Percentiles rank a stretch among this genome's conserved stretches.
These are phyloP conservation scores for Solanum pennellii DNA, from an alignment of 257 asterid species.

Conservation along the genomic window DNA sequence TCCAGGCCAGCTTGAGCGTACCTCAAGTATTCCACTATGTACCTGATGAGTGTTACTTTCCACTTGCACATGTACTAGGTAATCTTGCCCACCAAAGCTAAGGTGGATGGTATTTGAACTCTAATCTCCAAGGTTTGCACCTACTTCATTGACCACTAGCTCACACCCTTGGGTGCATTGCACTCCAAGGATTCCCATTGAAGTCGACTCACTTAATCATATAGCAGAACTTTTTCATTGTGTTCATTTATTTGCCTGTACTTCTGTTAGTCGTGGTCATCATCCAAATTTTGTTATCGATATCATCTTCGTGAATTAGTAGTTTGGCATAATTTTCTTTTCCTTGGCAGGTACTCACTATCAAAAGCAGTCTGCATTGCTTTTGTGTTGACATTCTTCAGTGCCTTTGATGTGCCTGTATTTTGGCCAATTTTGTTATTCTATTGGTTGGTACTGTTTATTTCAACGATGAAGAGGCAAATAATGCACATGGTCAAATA, in stretches of 20 bases:
- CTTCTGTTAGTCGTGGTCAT: not conserved
- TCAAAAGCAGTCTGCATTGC: conserved; percentile 72
- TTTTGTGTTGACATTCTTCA: conserved; percentile 79
- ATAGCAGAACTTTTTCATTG: not conserved
- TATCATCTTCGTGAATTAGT: not conserved
- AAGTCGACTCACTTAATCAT: not conserved
- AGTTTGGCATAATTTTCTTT: conserved; percentile 3
- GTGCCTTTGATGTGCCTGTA: conserved; percentile 93
- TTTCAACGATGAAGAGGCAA: conserved; percentile 95
- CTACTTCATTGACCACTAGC: not conserved
- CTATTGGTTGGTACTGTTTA: conserved; percentile 76
- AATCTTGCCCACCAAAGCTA: not conserved
- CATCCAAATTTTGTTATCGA: not conserved
- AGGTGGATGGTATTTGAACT: not conserved
- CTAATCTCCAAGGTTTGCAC: not conserved
- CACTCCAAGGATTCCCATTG: not conserved
- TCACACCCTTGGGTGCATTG: not conserved
- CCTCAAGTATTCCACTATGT: not conserved
- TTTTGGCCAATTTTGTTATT: conserved; percentile 96
- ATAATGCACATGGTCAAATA: conserved; percentile 96
- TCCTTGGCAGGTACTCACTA: conserved; percentile 69
- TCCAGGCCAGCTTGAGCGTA: not conserved
- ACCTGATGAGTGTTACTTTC: not conserved
- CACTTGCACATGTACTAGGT: not conserved
- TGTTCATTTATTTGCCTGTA: not conserved